Base-by-base conservation (phyloP, 768 basidiomycete species). In the Amanita muscaria region DNA sequence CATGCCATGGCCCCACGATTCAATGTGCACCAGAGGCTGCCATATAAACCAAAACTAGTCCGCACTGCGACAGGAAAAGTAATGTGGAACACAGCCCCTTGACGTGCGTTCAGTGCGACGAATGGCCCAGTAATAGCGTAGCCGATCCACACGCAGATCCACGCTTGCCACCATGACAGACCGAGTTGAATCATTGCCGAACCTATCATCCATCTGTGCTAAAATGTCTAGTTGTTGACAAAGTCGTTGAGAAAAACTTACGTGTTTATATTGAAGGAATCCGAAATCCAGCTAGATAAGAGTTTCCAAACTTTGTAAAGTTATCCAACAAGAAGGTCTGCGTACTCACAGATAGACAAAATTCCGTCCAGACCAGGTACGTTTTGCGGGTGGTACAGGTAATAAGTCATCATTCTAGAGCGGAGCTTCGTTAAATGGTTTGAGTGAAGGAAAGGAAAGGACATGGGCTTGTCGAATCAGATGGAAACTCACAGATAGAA, bases 121-220 rank as follows among this genome's bases (percentile, higher is more conserved):
- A 92, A 82, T 0, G 78, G 77, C 1, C 82, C 78, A 15, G 75
- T 74, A 43, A 78, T 47, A 2, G 56, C 74, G 59, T 69, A 83
- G 39, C 69, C 79, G 25, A 83, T 51, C 81, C 79, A 84, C 10
- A 83, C 81, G 48, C 80, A 87, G 41, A 89, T 69, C 83, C 87
- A 85, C 11, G 87, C 80, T 58, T 88, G 82, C 84, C 83, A 88
- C 84, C 83, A 88, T 0, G 80, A 80, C 21, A 88, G 69, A 2
- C 81, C 80, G 25, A 78, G 61, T 50, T 81, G 75, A 24, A 80
- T 72, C 83, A 86, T 83, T 10, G 80, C 79, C 19, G 80, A 83
- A 0, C 72, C 80, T 46, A 85, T 84, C 80, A 80, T 80, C 82
- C 79, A 83, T 47, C 79, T 83, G 27, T 12, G 27, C 27, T 6